phyloP scores from a whole-genome alignment of 306 rosid genomes.

The Cucurbita pepo region DNA sequence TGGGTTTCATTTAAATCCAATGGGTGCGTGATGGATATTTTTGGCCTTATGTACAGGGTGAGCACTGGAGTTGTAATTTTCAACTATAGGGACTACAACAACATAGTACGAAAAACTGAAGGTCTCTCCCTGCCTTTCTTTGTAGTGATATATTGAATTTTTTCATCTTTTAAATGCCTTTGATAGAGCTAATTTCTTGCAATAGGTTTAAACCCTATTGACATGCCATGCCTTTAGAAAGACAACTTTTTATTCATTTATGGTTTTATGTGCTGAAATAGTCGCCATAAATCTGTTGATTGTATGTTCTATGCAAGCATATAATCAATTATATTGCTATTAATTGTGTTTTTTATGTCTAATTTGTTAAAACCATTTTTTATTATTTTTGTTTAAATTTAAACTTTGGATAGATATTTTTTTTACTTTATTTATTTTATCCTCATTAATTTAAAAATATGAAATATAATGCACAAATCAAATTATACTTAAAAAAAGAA shows the following conservation, averaged over 20 bases:
- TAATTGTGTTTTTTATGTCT: background rate
- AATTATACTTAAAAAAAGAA: background rate
- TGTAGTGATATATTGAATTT: background rate
- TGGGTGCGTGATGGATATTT: background rate
- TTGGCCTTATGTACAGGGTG: constrained; percentile 29
- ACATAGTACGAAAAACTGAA: constrained; percentile 68
- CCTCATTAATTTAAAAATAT: background rate
- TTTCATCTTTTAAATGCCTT: background rate
- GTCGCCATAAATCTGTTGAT: background rate
- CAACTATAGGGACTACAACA: constrained; percentile 78
- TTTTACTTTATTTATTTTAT: background rate
- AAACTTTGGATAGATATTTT: background rate
- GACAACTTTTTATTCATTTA: background rate
- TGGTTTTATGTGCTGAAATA: background rate
- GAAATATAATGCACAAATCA: background rate
- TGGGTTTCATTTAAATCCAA: background rate
- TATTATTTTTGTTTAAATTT: background rate
- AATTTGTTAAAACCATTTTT: background rate
- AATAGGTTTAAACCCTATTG: background rate
- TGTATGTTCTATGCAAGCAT: background rate
- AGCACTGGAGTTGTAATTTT: constrained; percentile 70
- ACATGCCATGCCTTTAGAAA: background rate
- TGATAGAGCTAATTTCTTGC: background rate
- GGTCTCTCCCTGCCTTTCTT: constrained; percentile 28
- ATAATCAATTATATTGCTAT: background rate